Base-by-base conservation (phyloP, 805 yeast species). In the Candida silvicultrix region DNA sequence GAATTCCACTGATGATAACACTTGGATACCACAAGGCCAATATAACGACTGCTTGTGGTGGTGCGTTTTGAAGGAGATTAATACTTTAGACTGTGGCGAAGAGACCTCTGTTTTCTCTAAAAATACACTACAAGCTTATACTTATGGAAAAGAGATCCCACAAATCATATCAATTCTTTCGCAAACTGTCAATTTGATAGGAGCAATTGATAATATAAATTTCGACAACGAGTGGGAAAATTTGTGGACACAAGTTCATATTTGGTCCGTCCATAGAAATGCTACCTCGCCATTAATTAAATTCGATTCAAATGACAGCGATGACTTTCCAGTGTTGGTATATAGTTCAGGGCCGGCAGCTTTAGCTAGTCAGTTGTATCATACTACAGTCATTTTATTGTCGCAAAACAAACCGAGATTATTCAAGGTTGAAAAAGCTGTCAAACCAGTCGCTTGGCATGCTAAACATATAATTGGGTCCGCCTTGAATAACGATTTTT, bases 201-300 rank as follows among this genome's bases (percentile, higher is more conserved):
- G 31, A 1, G 9, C 31, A 7, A 19, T 41, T 4, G 48, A 45
- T 16, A 38, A 35, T 22, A 35, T 29, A 19, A 25, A 29, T 18
- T 70, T 65, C 48, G 67, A 66, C 38, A 43, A 48, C 5, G 60
- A 59, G 31, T 71, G 76, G 75, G 60, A 59, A 43, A 45, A 45
- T 7, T 41, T 70, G 1, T 71, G 74, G 74, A 49, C 63, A n/a
- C 63, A 62, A 43, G 36, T 69, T 21, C 50, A 47, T 23, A 60
- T 58, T 19, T 70, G 74, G 74, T 60, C 57, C 34, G 36, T 44
- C n/a, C 53, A 58, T 31, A 57, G 68, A 42, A 62, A 71, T 0
- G 43, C 47, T 14, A 54, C 54, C 8, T 57, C 59, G 18, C 64
- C 65, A 7, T 45, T 63, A 21, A 42, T 58, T n/a, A 59, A 63